Percentiles rank a stretch among this genome's conserved stretches.
phyloP scores from a whole-genome alignment of 2,329 filamentous ascomycete species.

The Emergomyces orientalis region DNA sequence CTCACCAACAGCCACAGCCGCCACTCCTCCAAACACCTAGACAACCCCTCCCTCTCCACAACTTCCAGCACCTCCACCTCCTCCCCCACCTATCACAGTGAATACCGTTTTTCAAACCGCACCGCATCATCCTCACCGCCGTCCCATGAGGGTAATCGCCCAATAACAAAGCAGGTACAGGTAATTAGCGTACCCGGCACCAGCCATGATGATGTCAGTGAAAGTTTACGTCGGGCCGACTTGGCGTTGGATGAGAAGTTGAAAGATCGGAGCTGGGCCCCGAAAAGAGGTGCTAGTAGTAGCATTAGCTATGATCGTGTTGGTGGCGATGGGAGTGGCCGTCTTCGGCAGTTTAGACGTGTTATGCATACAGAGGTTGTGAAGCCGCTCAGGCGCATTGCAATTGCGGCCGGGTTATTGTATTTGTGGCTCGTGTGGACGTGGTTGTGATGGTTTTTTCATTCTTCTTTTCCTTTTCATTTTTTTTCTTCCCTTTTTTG shows the following conservation, averaged over 20 bases:
- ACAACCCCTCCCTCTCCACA: slow-evolving; percentile 20
- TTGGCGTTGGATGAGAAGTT: slow-evolving; percentile 23
- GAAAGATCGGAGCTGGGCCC: slow-evolving; percentile 19
- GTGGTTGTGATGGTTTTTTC: slow-evolving; percentile 37
- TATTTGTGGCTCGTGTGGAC: slow-evolving; percentile 60
- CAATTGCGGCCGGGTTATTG: slow-evolving; percentile 52
- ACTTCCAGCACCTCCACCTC: slow-evolving; percentile 10
- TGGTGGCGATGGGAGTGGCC: slow-evolving; percentile 22
- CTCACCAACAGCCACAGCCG: slow-evolving; percentile 23
- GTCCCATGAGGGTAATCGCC: background rate
- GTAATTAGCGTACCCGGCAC: slow-evolving; percentile 7
- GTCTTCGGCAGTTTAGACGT: slow-evolving; percentile 25
- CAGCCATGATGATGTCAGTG: slow-evolving; percentile 21
- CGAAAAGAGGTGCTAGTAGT: background rate
- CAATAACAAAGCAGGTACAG: slow-evolving; percentile 10
- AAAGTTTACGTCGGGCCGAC: slow-evolving; percentile 27
- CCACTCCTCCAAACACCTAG: slow-evolving; percentile 23
- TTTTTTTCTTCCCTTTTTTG: too few species aligned
- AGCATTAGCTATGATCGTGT: slow-evolving; percentile 1
- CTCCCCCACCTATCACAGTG: slow-evolving; percentile 2
- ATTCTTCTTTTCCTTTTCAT: too few species aligned
- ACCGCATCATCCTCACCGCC: slow-evolving; percentile 8
- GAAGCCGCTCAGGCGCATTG: slow-evolving; percentile 53
- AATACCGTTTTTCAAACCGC: slow-evolving; percentile 12
- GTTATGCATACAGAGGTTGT: slow-evolving; percentile 53